Evolutionary conservation across 2,329 filamentous ascomycete genomes (phyloP).

Genomic region (Monosporascus sp.): DNA sequence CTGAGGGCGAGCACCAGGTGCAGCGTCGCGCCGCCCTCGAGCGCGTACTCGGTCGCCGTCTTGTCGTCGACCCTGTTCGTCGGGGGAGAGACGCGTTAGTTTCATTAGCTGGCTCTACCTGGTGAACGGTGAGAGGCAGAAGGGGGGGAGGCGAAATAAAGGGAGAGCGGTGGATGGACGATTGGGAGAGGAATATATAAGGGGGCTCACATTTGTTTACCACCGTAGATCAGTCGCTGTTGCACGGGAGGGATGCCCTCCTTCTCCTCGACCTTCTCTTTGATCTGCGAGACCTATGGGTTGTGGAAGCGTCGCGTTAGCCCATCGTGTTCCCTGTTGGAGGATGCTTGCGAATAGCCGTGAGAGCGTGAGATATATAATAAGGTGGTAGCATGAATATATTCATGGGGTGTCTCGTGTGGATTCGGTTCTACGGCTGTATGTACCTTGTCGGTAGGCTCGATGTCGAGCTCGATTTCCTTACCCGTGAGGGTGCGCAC

Average conservation of each 20-base stretch:
- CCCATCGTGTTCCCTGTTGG: not conserved
- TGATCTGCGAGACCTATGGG: conserved; percentile 81
- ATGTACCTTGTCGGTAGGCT: conserved; percentile 82
- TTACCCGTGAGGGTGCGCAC: conserved; percentile 97
- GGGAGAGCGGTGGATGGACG: not conserved
- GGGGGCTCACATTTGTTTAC: conserved; percentile 84
- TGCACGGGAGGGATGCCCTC: conserved; percentile 97
- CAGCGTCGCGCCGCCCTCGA: conserved; percentile 87
- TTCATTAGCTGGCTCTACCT: not conserved
- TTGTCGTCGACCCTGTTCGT: conserved; percentile 82
- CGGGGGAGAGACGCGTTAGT: not conserved
- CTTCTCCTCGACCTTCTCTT: conserved; percentile 98
- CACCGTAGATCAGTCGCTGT: conserved; percentile 91
- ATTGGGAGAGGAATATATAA: not conserved
- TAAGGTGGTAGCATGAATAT: not conserved
- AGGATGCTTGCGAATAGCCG: not conserved
- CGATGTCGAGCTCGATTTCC: conserved; percentile 98
- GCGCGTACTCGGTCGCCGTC: conserved; percentile 81
- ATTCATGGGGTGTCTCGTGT: not conserved
- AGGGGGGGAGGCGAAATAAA: not conserved
- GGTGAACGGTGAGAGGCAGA: not conserved
- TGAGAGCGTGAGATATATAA: not conserved
- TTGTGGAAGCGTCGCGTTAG: not conserved
- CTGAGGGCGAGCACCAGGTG: conserved; percentile 93
- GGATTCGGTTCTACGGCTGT: no score